Conservation (phyloP, 2,329 filamentous ascomycete genomes). For the Colletotrichum orchidophilum region DNA sequence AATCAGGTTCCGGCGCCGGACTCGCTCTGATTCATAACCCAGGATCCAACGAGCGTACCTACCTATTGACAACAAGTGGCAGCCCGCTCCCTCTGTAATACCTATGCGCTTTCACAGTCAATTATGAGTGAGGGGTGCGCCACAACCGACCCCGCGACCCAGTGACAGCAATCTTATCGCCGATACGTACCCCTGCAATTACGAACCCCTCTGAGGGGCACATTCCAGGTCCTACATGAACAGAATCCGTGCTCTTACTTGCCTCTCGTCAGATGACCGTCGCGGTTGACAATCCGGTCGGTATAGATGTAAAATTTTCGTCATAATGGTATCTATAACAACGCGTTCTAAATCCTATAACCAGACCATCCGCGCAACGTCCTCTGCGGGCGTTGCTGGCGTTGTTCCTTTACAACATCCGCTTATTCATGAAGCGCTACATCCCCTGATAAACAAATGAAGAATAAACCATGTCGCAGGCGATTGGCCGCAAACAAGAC, state of each 20-base stretch:
- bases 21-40: not conserved
- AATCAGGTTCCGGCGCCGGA: not conserved
- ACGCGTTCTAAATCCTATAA: slow-evolving; percentile 30
- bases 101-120: not conserved
- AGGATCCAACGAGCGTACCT: not conserved
- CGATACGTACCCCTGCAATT: not conserved
- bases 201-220: not conserved
- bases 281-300: not conserved
- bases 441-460: not conserved
- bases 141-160: not conserved
- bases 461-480: slow-evolving; percentile 6
- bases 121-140: not conserved
- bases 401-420: slow-evolving; percentile 26
- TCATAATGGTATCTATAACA: slow-evolving; percentile 34
- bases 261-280: not conserved
- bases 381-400: slow-evolving; percentile 1
- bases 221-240: not conserved
- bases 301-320: not conserved
- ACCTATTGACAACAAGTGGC: not conserved
- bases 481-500: slow-evolving; percentile 9
- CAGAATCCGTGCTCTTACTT: not conserved
- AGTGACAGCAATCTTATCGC: slow-evolving; percentile 12
- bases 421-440: slow-evolving; percentile 25
- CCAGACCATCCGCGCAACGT: slow-evolving; percentile 25
- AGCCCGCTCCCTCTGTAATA: not conserved